Evolutionary conservation across 306 rosid species (phyloP).

Genomic region (Quercus wislizeni): DNA sequence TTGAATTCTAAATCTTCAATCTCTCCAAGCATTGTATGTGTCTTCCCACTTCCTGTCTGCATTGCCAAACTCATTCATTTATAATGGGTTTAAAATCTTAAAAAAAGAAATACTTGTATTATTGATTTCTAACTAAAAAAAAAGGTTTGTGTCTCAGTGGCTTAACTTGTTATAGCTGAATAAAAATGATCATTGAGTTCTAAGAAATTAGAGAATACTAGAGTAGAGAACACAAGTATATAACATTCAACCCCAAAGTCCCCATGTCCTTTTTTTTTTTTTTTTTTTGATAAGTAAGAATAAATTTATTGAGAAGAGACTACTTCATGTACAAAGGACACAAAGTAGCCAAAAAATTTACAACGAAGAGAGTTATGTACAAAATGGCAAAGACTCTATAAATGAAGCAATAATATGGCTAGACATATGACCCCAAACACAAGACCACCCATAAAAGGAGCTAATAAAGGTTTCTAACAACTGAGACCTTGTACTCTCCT

Average conservation of each 20-base stretch:
- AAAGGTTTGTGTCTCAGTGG: not conserved
- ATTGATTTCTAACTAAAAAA: not conserved
- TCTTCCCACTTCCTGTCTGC: conserved; percentile 99
- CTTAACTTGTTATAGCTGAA: not conserved
- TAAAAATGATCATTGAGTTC: not conserved
- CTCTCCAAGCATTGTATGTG: conserved; percentile 97
- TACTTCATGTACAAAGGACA: too few relatives aligned
- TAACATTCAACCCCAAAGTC: not conserved
- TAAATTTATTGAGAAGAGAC: too few relatives aligned
- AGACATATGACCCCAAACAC: too few relatives aligned
- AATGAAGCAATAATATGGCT: too few relatives aligned
- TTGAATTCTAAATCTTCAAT: conserved; percentile 81
- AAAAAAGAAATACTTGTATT: not conserved
- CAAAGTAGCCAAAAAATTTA: too few relatives aligned
- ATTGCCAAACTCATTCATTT: conserved; percentile 25
- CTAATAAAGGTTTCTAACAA: too few relatives aligned
- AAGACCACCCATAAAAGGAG: too few relatives aligned
- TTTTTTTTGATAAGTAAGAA: too few relatives aligned
- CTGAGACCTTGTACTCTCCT: too few relatives aligned
- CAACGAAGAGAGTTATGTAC: too few relatives aligned
- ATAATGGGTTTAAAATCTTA: conserved; percentile 3
- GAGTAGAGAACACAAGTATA: not conserved
- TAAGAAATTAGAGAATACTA: not conserved
- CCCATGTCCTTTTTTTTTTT: not conserved
- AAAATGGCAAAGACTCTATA: too few relatives aligned